Evolutionary conservation across 202 grass and related monocot species (phyloP), one percentile per base, ranked within the genome.

Genomic region (Carex sylvatica): DNA sequence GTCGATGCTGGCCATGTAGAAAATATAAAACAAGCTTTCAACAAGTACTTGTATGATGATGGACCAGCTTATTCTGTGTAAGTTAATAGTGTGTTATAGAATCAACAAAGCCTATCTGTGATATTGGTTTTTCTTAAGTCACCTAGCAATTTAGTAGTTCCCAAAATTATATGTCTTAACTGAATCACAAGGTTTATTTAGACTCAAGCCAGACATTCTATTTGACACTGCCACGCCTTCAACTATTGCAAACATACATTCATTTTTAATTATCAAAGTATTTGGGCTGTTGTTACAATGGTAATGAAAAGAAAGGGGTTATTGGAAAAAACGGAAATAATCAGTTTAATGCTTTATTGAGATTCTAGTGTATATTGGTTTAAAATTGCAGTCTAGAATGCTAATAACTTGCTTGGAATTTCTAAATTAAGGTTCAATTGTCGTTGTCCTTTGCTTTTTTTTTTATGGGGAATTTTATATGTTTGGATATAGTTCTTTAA

Each of bases 41-140:
- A 90, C 83, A 95, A 91, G 49, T 98, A 98, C 85, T 59, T 98
- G 36, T 80, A 82, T 81, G 84, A 98, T 70, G 89, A 91, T 14
- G 92, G 95, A 26, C 91, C 92, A 67, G 92, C 95, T 26, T 98
- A 95, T 93, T 74, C 95, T 70, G 84, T 80, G 95, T 98, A 89
- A 88, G 85, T 83, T 24, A 77, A 77, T 31, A 14, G 16, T 13
- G 18, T 71, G 69, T 49, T 74, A 55, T 47, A 51, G 5, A 55
- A 31, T 54, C 47, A 74, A 54, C 22, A 9, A 55, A 55, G 13
- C 24, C 24, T 18, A 28, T 55, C 14, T 10, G 19, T 74, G 8
- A 38, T 59, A 77, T 59, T 77, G 44, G 5, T 54, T 74, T 53
- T 54, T 14, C 59, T 59, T 58, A 58, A 19, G 35, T 31, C 22